A percentile compares a stretch with the other conserved stretches of the same genome.
Evolutionary conservation across 768 basidiomycete species (phyloP).

Genomic region (Naganishia friedmannii): DNA sequence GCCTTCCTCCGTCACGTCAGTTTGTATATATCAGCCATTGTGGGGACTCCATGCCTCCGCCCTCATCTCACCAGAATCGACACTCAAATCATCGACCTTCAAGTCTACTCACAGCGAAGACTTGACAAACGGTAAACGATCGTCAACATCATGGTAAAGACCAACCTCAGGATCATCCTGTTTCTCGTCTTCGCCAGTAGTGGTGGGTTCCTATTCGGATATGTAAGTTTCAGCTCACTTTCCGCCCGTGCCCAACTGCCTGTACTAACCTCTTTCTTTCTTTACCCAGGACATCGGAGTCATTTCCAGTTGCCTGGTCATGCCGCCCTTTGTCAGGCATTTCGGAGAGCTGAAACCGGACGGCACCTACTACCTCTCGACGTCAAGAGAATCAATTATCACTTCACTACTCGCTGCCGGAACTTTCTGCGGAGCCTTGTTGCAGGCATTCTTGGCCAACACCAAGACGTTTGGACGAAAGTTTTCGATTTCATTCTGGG

Average conservation of each 20-base stretch:
- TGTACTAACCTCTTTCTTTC: neutral
- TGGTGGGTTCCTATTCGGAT: constrained; percentile 21
- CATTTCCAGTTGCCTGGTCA: constrained; percentile 23
- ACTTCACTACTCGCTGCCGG: constrained; percentile 75
- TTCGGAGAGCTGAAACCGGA: constrained; percentile 26
- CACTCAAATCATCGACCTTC: neutral
- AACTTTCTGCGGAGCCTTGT: constrained; percentile 43
- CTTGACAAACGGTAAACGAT: neutral
- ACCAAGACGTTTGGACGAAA: constrained; percentile 57
- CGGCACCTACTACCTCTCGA: constrained; percentile 56
- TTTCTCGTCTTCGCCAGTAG: constrained; percentile 24
- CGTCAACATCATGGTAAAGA: constrained; percentile 2
- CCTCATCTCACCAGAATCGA: neutral
- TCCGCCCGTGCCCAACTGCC: neutral
- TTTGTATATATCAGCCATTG: neutral
- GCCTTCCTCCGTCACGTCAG: neutral
- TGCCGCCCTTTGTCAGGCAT: constrained; percentile 27
- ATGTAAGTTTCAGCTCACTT: constrained; percentile 1
- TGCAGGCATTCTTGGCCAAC: constrained; percentile 31
- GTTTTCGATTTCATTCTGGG: constrained; percentile 73
- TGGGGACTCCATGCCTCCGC: neutral
- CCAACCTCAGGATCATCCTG: constrained; percentile 22
- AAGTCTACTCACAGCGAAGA: neutral
- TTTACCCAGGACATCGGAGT: constrained; percentile 31
- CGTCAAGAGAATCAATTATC: constrained; percentile 70